These are phyloP conservation scores for Alternaria angustiovoidea DNA, from an alignment of 2,329 filamentous ascomycete genomes.

Conservation along the genomic window DNA sequence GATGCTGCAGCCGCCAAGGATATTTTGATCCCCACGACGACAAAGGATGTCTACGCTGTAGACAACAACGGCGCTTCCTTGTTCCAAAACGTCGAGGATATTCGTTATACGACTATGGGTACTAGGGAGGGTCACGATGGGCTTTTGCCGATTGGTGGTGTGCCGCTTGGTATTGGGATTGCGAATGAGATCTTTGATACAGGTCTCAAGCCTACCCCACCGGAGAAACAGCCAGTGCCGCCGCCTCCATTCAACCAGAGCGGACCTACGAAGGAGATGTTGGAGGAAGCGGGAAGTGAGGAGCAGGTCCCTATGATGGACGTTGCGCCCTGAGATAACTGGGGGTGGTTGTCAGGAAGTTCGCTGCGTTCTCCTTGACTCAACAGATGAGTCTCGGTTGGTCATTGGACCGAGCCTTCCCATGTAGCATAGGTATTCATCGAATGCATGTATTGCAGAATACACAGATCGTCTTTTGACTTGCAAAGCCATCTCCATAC, in stretches of 20 bases:
- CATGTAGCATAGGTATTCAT: background rate
- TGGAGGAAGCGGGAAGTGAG: background rate
- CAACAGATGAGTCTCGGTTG: too few species aligned
- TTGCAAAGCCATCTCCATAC: too few species aligned
- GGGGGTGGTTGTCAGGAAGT: too few species aligned
- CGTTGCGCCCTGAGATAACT: conserved; percentile 4
- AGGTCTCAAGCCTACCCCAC: conserved; percentile 18
- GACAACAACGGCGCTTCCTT: conserved; percentile 17
- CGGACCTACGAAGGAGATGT: background rate
- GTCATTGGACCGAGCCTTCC: background rate
- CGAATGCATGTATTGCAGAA: background rate
- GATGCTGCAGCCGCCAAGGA: conserved; percentile 36
- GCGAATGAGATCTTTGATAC: conserved; percentile 22
- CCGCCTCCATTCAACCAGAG: background rate
- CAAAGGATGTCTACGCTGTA: conserved; percentile 17
- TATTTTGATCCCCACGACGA: conserved; percentile 22
- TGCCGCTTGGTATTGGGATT: conserved; percentile 23
- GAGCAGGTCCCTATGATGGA: conserved; percentile 2
- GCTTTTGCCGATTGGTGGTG: conserved; percentile 19
- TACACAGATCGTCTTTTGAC: too few species aligned
- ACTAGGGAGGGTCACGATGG: conserved; percentile 18
- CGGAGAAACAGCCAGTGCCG: conserved; percentile 12
- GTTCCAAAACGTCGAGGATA: conserved; percentile 21
- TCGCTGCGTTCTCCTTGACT: background rate
- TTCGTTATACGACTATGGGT: conserved; percentile 17